Conservation (phyloP, 768 basidiomycete species). For the Naganishia randhawae region DNA sequence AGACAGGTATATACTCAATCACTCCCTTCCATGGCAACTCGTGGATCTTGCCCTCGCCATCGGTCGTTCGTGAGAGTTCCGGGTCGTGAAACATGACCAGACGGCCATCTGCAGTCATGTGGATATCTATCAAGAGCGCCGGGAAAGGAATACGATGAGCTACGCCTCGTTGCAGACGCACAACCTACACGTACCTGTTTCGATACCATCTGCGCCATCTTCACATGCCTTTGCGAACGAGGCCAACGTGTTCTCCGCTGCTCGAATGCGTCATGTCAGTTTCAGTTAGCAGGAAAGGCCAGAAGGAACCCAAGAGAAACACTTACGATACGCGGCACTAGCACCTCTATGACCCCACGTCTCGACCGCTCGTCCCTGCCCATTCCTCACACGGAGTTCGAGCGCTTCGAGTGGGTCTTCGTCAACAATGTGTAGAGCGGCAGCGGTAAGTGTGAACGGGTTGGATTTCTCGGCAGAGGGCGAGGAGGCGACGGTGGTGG, state of each 20-base stretch:
- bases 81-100: constrained; percentile 97
- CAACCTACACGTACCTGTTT: constrained; percentile 64
- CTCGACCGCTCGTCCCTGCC: constrained; percentile 53
- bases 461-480: background rate
- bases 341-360: constrained; percentile 78
- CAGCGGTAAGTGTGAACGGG: background rate
- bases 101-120: constrained; percentile 79
- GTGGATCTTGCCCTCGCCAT: constrained; percentile 64
- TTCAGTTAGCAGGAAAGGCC: background rate
- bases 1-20: constrained; percentile 43
- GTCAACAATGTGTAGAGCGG: background rate
- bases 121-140: constrained; percentile 96
- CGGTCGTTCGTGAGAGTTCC: constrained; percentile 77
- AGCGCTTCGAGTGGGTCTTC: background rate
- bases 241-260: constrained; percentile 81
- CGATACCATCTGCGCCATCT: constrained; percentile 93
- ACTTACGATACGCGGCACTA: constrained; percentile 55
- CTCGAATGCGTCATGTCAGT: constrained; percentile 55
- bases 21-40: constrained; percentile 68
- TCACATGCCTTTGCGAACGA: constrained; percentile 92
- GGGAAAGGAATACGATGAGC: background rate
- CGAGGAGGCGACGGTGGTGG: constrained; percentile 25
- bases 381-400: constrained; percentile 22
- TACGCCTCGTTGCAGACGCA: background rate
- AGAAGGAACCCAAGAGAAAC: too few relatives aligned